Percentiles rank a stretch among this genome's conserved stretches.
phyloP scores from a whole-genome alignment of 345 rosid species.

The Ricinus communis region DNA sequence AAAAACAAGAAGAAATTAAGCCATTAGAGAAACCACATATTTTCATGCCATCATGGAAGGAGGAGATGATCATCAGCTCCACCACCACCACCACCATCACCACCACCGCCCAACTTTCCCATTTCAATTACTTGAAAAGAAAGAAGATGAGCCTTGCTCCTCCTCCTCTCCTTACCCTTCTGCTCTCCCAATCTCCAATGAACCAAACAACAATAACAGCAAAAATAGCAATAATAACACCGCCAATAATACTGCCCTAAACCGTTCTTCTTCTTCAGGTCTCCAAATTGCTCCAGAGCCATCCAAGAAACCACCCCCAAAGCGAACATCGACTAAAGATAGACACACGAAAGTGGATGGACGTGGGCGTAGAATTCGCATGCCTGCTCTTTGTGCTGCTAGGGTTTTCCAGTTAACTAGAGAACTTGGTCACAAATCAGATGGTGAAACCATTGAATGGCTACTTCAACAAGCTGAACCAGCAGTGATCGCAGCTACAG shows the following conservation, averaged over 20 bases:
- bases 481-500: conserved; percentile 93
- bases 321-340: conserved; percentile 86
- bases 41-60: conserved; percentile 62
- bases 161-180: conserved; percentile 55
- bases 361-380: conserved; percentile 91
- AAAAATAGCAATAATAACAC: conserved; percentile 18
- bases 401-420: conserved; percentile 93
- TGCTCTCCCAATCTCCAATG: conserved; percentile 39
- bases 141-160: conserved; percentile 67
- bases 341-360: conserved; percentile 97
- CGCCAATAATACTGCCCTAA: conserved; percentile 27
- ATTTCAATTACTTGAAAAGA: conserved; percentile 80
- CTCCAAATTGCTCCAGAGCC: conserved; percentile 40
- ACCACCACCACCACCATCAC: conserved; percentile 39
- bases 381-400: conserved; percentile 99
- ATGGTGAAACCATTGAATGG: conserved; percentile 98
- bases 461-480: conserved; percentile 98
- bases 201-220: conserved; percentile 16
- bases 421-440: conserved; percentile 91
- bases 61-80: conserved; percentile 59
- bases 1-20: neutral
- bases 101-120: conserved; percentile 70
- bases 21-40: conserved; percentile 34
- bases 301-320: conserved; percentile 69
- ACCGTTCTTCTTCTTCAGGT: conserved; percentile 31